These are phyloP conservation scores for Suaeda aralocaspica DNA, from an alignment of 148 eudicot genomes.

Conservation along the genomic window DNA sequence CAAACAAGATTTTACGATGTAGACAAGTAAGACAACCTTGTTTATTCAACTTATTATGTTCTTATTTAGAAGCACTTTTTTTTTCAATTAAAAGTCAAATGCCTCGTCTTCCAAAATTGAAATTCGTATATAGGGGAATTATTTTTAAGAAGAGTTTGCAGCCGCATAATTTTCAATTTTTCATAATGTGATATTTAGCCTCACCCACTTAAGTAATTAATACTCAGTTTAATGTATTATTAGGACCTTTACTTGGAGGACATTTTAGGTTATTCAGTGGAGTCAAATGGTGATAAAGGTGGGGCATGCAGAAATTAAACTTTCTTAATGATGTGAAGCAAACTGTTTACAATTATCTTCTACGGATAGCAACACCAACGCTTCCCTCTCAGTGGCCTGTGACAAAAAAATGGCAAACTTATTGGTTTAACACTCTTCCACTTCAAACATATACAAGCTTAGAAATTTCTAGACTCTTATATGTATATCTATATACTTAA, in stretches of 20 bases:
- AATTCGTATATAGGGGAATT: too few species aligned
- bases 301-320: conserved; percentile 3
- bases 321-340: conserved; percentile 9
- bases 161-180: too few species aligned
- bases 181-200: too few species aligned
- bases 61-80: too few species aligned
- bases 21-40: too few species aligned
- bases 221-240: too few species aligned
- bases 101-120: too few species aligned
- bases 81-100: too few species aligned
- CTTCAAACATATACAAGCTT: neutral
- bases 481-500: neutral
- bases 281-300: conserved; percentile 6
- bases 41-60: too few species aligned
- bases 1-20: too few species aligned
- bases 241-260: neutral
- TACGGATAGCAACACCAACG: conserved; percentile 15
- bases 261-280: conserved; percentile 10
- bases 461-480: neutral
- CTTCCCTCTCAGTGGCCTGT: neutral
- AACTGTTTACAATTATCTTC: conserved; percentile 14
- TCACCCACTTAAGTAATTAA: too few species aligned
- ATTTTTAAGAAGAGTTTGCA: too few species aligned
- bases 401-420: neutral
- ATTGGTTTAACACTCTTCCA: neutral